Conservation (phyloP, 176 grass and related monocot genomes). For the Rhipidocladum racemiflorum region DNA sequence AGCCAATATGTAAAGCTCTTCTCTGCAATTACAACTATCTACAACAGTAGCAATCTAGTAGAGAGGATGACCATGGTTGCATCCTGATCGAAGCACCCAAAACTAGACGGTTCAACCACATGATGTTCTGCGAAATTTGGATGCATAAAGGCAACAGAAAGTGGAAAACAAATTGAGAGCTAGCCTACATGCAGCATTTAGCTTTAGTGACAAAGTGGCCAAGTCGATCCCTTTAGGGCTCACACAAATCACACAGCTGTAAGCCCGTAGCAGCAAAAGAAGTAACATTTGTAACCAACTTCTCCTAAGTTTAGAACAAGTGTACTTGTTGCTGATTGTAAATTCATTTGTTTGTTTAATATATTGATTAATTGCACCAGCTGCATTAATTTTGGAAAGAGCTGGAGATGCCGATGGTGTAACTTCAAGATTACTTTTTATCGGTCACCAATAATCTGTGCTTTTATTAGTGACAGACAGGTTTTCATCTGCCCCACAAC, state of each 20-base stretch:
- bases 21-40: neutral
- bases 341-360: neutral
- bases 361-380: too few species aligned
- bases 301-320: neutral
- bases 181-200: neutral
- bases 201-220: neutral
- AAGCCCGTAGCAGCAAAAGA: too few species aligned
- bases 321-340: neutral
- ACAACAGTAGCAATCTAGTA: neutral
- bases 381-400: neutral
- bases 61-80: neutral
- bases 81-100: neutral
- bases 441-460: neutral
- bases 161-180: neutral
- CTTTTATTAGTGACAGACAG: neutral
- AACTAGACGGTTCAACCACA: neutral
- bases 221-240: neutral
- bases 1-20: neutral
- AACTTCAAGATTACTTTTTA: neutral
- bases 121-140: neutral
- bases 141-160: neutral
- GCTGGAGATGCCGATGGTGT: neutral
- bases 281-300: neutral
- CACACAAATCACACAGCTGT: neutral
- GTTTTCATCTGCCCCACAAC: neutral